Percentiles rank a stretch among this genome's conserved stretches.
Evolutionary conservation across 306 rosid species (phyloP).

Genomic region (Prunus fruticosa): DNA sequence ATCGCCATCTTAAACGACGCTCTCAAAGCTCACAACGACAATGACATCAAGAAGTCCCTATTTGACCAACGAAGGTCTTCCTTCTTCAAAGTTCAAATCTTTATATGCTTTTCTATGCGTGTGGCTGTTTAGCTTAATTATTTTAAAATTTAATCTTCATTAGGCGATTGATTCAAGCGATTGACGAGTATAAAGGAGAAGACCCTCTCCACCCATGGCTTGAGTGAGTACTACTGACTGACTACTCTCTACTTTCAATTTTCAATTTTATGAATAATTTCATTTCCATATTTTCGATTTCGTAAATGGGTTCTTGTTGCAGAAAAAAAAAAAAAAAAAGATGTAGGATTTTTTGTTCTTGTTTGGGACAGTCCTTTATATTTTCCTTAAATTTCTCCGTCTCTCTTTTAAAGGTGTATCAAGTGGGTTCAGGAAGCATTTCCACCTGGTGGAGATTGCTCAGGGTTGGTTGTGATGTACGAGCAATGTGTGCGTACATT

Average conservation of each 20-base stretch:
- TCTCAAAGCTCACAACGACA: slow-evolving; percentile 55
- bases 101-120: not conserved
- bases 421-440: slow-evolving; percentile 97
- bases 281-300: not conserved
- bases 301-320: not conserved
- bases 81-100: not conserved
- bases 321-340: not conserved
- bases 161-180: slow-evolving; percentile 65
- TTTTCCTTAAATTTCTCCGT: not conserved
- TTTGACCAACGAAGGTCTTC: slow-evolving; percentile 54
- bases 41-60: slow-evolving; percentile 59
- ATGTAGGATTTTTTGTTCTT: not conserved
- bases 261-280: not conserved
- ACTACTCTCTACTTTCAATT: not conserved
- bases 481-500: slow-evolving; percentile 91
- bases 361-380: not conserved
- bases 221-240: slow-evolving; percentile 45
- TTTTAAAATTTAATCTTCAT: not conserved
- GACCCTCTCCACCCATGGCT: slow-evolving; percentile 95
- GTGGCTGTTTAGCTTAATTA: not conserved
- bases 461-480: slow-evolving; percentile 79
- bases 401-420: slow-evolving; percentile 56
- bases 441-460: slow-evolving; percentile 88
- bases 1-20: slow-evolving; percentile 60
- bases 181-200: slow-evolving; percentile 70